Conservation (phyloP, 176 grass and related monocot species). For the Microstegium vimineum region DNA sequence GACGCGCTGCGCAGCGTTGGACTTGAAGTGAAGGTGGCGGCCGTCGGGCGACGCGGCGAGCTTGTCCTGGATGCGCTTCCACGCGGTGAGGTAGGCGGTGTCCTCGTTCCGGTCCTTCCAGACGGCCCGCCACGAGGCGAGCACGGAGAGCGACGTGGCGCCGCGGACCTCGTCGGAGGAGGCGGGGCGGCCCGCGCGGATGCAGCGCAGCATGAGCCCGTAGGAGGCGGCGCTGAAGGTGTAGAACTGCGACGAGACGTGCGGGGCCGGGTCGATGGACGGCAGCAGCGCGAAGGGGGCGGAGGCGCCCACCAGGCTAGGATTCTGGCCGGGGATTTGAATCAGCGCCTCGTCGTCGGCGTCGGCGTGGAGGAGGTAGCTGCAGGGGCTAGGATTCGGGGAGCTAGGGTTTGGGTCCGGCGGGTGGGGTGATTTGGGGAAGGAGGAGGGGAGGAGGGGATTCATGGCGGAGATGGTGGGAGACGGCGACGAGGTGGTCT, state of each 20-base stretch:
- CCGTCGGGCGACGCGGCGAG: constrained; percentile 58
- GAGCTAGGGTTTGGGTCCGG: constrained; percentile 47
- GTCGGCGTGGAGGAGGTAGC: constrained; percentile 55
- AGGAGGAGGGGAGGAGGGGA: constrained; percentile 46
- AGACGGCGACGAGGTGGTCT: constrained; percentile 53
- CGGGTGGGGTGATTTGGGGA: constrained; percentile 52
- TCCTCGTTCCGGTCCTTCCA: constrained; percentile 99
- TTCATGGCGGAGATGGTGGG: constrained; percentile 64
- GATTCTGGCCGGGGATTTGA: constrained; percentile 31
- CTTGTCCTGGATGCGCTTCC: constrained; percentile 99
- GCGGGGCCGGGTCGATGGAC: constrained; percentile 72
- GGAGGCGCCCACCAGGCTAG: constrained; percentile 20
- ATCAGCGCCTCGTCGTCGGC: constrained; percentile 61
- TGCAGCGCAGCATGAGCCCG: constrained; percentile 79
- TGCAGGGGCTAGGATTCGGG: constrained; percentile 40
- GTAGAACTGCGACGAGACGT: constrained; percentile 98
- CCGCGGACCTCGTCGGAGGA: constrained; percentile 69
- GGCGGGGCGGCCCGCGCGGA: constrained; percentile 66
- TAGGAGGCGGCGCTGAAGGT: constrained; percentile 84
- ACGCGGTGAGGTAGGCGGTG: constrained; percentile 97
- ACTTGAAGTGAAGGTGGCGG: constrained; percentile 80
- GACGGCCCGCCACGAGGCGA: constrained; percentile 84
- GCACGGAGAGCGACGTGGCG: constrained; percentile 71
- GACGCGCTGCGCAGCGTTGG: constrained; percentile 68
- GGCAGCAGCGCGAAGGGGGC: constrained; percentile 23